A percentile compares a stretch with the other conserved stretches of the same genome.
Conservation (phyloP, 2,329 filamentous ascomycete genomes). For the Dactylellina parvicollis region DNA sequence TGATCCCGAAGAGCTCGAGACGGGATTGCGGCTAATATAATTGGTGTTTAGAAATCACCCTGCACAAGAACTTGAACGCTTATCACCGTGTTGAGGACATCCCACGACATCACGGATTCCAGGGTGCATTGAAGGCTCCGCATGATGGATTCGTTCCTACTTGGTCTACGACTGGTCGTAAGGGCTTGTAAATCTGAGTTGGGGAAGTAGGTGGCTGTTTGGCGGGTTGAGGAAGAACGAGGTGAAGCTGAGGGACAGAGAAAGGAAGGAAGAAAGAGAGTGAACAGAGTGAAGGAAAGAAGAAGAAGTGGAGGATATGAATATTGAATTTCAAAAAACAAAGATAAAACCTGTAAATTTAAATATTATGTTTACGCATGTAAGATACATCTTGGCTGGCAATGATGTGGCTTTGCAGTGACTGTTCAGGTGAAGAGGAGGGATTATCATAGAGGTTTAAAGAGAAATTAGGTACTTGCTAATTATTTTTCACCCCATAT, state of each 20-base stretch:
- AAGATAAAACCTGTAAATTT: constrained; percentile 16
- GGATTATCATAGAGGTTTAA: constrained; percentile 1
- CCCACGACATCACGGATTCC: constrained; percentile 73
- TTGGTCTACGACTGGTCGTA: constrained; percentile 39
- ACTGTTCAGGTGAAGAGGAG: constrained; percentile 1
- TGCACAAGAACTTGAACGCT: constrained; percentile 90
- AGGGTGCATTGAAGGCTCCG: constrained; percentile 68
- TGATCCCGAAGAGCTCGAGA: background rate
- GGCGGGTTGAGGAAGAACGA: background rate
- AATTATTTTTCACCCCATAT: constrained; percentile 1
- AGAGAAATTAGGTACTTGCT: constrained; percentile 9
- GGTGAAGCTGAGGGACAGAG: background rate
- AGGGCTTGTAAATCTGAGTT: constrained; percentile 11
- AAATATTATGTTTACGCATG: constrained; percentile 39
- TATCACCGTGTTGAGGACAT: constrained; percentile 83
- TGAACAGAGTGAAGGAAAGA: background rate
- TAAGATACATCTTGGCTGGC: constrained; percentile 46
- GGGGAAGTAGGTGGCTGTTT: background rate
- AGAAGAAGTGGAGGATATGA: background rate
- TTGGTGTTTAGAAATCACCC: constrained; percentile 70
- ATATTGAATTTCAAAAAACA: constrained; percentile 5
- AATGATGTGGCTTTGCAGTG: constrained; percentile 22
- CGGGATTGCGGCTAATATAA: background rate
- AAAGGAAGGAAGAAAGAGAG: background rate
- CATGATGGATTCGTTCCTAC: constrained; percentile 27